Evolutionary conservation across 345 rosid genomes (phyloP).

Genomic region (Eutrema yunnanense): DNA sequence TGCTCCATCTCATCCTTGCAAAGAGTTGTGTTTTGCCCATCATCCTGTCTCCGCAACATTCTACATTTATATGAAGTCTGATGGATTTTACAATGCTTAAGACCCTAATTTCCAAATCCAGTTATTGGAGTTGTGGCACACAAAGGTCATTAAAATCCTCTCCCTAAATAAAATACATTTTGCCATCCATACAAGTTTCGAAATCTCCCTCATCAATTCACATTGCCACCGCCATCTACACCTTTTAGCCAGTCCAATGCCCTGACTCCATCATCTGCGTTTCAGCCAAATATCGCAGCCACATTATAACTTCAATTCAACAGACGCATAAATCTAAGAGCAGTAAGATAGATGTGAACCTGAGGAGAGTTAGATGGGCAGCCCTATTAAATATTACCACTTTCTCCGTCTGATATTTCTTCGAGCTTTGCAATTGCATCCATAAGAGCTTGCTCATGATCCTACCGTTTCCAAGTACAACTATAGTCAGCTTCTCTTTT

Average conservation of each 20-base stretch:
- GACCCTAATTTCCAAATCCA: slow-evolving; percentile 22
- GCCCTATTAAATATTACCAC: slow-evolving; percentile 56
- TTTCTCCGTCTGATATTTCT: slow-evolving; percentile 95
- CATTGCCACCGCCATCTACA: slow-evolving; percentile 20
- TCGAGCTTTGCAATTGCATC: slow-evolving; percentile 89
- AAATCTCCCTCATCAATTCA: slow-evolving; percentile 14
- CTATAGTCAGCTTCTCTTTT: background rate
- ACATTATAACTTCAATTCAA: slow-evolving; percentile 2
- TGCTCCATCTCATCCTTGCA: background rate
- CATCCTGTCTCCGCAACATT: slow-evolving; percentile 11
- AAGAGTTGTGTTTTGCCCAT: background rate
- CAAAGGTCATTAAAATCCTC: slow-evolving; percentile 22
- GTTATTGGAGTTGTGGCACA: slow-evolving; percentile 16
- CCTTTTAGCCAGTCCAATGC: slow-evolving; percentile 18
- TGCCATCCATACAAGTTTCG: slow-evolving; percentile 12
- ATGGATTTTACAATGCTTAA: slow-evolving; percentile 30
- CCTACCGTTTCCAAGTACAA: slow-evolving; percentile 38
- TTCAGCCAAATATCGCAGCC: background rate
- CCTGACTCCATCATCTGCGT: slow-evolving; percentile 20
- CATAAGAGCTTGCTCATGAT: slow-evolving; percentile 84
- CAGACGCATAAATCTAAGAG: background rate
- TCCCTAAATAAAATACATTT: slow-evolving; percentile 24
- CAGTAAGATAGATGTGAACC: slow-evolving; percentile 14
- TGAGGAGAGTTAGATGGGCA: slow-evolving; percentile 2
- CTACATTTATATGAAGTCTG: slow-evolving; percentile 20